A percentile compares a stretch with the other conserved stretches of the same genome.
These are phyloP conservation scores for Aphanomyces cochlioides DNA, from an alignment of 352 stramenopile genomes.

Conservation along the genomic window DNA sequence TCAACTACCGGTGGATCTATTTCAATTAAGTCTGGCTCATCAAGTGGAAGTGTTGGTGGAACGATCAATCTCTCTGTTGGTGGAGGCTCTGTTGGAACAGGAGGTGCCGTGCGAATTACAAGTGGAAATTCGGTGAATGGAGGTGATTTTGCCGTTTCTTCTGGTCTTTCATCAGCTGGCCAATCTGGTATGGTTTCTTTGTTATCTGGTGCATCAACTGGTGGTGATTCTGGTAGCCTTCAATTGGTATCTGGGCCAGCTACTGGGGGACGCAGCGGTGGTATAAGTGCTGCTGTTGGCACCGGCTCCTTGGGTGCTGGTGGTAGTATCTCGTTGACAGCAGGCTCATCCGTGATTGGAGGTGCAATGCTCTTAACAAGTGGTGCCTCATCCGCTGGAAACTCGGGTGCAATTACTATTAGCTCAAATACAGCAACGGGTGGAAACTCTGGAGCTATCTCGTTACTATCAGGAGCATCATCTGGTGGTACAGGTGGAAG, in stretches of 20 bases:
- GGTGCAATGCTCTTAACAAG: not conserved
- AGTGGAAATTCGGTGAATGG: not conserved
- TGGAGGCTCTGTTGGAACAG: not conserved
- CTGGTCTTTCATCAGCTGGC: conserved; percentile 32
- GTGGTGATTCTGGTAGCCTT: conserved; percentile 3
- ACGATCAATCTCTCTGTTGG: conserved; percentile 13
- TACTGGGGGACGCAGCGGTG: not conserved
- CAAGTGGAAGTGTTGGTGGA: conserved; percentile 7
- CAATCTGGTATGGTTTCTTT: conserved; percentile 38
- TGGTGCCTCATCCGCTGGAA: not conserved
- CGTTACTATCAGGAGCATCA: not conserved
- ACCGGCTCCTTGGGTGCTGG: not conserved
- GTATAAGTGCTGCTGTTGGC: not conserved
- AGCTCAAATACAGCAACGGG: conserved; percentile 5
- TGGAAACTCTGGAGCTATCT: conserved; percentile 6
- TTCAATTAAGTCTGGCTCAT: not conserved
- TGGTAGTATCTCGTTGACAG: not conserved
- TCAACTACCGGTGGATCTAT: conserved; percentile 15
- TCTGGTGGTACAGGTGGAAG: not conserved
- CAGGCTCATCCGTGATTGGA: conserved; percentile 6
- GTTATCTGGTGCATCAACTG: not conserved
- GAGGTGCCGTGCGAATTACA: not conserved
- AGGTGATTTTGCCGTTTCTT: not conserved
- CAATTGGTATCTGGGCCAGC: not conserved
- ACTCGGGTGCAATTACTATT: not conserved